Percentiles rank a stretch among this genome's conserved stretches.
Evolutionary conservation across 2,329 filamentous ascomycete genomes (phyloP).

Genomic region (Trichoderma sp.): DNA sequence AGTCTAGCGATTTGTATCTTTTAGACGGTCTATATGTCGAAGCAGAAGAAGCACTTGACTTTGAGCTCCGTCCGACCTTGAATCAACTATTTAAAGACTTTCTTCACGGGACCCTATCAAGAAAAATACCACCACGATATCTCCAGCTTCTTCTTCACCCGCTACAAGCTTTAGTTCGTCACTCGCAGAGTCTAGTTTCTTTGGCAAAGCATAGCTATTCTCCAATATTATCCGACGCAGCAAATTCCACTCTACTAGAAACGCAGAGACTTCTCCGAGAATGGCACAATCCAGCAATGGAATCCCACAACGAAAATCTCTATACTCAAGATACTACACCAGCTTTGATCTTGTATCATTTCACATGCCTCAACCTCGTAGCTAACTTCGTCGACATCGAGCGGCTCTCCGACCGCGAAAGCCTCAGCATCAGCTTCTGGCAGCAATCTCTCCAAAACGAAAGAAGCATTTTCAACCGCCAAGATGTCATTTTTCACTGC

Average conservation of each 20-base stretch:
- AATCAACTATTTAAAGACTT: constrained; percentile 7
- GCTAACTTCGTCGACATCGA: constrained; percentile 70
- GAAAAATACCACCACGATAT: neutral
- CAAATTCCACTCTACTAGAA: constrained; percentile 59
- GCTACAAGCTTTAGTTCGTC: constrained; percentile 55
- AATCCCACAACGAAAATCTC: neutral
- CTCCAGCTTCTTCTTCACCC: constrained; percentile 48
- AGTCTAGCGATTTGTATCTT: neutral
- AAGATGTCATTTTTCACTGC: constrained; percentile 66
- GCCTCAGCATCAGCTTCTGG: constrained; percentile 57
- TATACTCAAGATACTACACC: neutral
- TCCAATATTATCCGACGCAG: constrained; percentile 46
- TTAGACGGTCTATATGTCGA: neutral
- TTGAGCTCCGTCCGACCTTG: neutral
- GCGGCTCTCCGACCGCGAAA: constrained; percentile 62
- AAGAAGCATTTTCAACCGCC: constrained; percentile 62
- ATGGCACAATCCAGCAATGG: constrained; percentile 66
- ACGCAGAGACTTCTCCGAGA: constrained; percentile 63
- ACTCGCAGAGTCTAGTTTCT: neutral
- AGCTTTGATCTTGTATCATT: constrained; percentile 64
- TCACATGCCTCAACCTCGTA: constrained; percentile 68
- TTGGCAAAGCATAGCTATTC: constrained; percentile 46
- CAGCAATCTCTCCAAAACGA: constrained; percentile 58
- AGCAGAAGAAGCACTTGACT: neutral
- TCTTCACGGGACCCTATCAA: neutral